These are phyloP conservation scores for Tolypocladium nubicola DNA, from an alignment of 2,329 filamentous ascomycete genomes.

Conservation along the genomic window DNA sequence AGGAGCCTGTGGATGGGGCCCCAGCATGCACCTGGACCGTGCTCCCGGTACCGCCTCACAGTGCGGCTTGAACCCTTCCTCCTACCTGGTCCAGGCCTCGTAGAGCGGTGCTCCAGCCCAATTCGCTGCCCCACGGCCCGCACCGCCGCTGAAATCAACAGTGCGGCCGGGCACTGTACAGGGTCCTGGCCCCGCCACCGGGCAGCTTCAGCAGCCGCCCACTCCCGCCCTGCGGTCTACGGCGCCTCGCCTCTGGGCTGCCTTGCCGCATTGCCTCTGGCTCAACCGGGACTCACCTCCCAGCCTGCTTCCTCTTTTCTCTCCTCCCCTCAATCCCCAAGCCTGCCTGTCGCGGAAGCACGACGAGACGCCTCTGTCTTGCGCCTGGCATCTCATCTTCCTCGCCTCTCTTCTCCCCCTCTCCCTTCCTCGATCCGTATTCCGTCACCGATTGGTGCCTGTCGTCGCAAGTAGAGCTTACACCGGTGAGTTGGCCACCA, in stretches of 20 bases:
- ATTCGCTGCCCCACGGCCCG: not conserved
- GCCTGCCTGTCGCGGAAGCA: not conserved
- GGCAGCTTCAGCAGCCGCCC: not conserved
- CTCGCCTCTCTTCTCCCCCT: not conserved
- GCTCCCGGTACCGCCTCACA: not conserved
- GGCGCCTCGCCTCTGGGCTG: not conserved
- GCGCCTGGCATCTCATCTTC: not conserved
- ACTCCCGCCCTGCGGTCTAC: not conserved
- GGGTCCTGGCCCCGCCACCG: not conserved
- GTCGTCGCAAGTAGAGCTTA: not conserved
- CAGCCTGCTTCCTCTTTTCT: conserved; percentile 2
- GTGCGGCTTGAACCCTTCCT: not conserved
- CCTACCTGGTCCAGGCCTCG: not conserved
- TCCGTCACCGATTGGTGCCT: not conserved
- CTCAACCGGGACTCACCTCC: not conserved
- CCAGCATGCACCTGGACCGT: not conserved
- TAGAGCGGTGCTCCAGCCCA: not conserved
- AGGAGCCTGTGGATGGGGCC: not conserved
- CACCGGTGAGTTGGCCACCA: not conserved
- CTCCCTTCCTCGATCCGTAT: not conserved
- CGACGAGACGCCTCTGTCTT: not conserved
- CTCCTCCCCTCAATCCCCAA: not conserved
- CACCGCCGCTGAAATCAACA: not conserved
- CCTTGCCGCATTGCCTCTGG: not conserved
- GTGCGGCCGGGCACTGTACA: not conserved